Conservation (phyloP, 495 filamentous ascomycete species). For the Ramalina intermedia region DNA sequence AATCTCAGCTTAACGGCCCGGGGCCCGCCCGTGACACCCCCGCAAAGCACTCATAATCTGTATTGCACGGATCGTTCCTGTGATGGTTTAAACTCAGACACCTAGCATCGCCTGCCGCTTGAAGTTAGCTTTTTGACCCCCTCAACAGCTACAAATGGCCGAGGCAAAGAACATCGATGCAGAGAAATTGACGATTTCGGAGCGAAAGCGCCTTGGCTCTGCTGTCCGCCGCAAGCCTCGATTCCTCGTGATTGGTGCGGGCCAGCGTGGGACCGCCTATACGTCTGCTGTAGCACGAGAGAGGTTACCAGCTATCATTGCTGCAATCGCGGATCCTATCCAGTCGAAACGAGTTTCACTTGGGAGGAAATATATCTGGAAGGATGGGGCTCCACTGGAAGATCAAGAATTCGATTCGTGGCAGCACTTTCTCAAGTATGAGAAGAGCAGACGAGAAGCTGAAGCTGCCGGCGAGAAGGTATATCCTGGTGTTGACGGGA, state of each 20-base stretch:
- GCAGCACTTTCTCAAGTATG: conserved; percentile 50
- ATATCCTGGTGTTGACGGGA: conserved; percentile 54
- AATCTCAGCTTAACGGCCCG: no score
- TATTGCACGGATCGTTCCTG: no score
- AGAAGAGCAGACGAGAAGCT: conserved; percentile 35
- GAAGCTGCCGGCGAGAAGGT: not conserved
- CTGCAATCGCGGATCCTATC: conserved; percentile 71
- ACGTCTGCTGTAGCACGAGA: conserved; percentile 44
- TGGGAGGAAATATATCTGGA: conserved; percentile 54
- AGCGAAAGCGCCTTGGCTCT: no score
- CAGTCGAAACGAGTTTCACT: conserved; percentile 58
- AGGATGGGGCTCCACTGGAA: conserved; percentile 21
- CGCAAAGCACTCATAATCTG: no score
- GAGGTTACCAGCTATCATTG: conserved; percentile 36
- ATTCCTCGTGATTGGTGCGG: conserved; percentile 76
- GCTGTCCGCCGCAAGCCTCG: no score
- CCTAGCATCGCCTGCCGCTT: no score
- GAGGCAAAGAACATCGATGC: no score
- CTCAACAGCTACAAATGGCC: no score
- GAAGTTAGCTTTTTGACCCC: no score
- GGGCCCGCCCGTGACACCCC: no score
- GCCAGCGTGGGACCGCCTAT: conserved; percentile 69
- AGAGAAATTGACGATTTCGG: no score
- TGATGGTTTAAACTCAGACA: no score
- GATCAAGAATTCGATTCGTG: conserved; percentile 58